Evolutionary conservation across 495 filamentous ascomycete species (phyloP).

Genomic region (Geopyxis carbonaria): DNA sequence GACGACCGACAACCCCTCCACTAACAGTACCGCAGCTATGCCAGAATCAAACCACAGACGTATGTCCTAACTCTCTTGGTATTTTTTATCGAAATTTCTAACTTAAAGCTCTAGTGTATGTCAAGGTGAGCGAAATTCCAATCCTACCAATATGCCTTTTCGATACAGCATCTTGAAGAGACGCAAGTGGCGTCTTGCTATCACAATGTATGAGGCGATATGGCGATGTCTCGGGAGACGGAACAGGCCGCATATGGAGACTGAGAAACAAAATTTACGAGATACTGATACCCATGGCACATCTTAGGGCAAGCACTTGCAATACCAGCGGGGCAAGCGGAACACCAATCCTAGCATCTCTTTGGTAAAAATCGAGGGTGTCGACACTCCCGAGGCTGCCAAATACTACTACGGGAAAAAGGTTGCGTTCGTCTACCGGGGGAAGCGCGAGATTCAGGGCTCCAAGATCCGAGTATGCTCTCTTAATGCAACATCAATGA

Average conservation of each 20-base stretch:
- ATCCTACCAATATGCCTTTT: too few relatives aligned
- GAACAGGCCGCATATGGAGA: neutral
- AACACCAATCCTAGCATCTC: slow-evolving; percentile 68
- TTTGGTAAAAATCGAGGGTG: slow-evolving; percentile 94
- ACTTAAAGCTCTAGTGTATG: too few relatives aligned
- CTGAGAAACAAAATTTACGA: neutral
- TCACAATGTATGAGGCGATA: neutral
- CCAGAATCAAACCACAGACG: slow-evolving; percentile 23
- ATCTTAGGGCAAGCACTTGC: slow-evolving; percentile 48
- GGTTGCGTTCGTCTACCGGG: slow-evolving; percentile 93
- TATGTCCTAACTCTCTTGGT: slow-evolving; percentile 11
- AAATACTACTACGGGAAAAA: slow-evolving; percentile 56
- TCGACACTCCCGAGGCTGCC: slow-evolving; percentile 70
- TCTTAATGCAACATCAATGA: neutral
- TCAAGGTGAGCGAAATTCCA: too few relatives aligned
- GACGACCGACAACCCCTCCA: too few relatives aligned
- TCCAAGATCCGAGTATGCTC: slow-evolving; percentile 54
- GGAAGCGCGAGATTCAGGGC: slow-evolving; percentile 75
- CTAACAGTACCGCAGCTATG: too few relatives aligned
- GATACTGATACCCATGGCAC: too few relatives aligned
- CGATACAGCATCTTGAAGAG: too few relatives aligned
- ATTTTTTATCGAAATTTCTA: too few relatives aligned
- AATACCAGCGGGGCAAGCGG: slow-evolving; percentile 80
- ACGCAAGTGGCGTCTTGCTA: too few relatives aligned
- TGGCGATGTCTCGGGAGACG: neutral